A percentile compares a stretch with the other conserved stretches of the same genome.
Evolutionary conservation across 1,284 basidiomycete genomes (phyloP).

Genomic region (Ceratobasidium sp.): DNA sequence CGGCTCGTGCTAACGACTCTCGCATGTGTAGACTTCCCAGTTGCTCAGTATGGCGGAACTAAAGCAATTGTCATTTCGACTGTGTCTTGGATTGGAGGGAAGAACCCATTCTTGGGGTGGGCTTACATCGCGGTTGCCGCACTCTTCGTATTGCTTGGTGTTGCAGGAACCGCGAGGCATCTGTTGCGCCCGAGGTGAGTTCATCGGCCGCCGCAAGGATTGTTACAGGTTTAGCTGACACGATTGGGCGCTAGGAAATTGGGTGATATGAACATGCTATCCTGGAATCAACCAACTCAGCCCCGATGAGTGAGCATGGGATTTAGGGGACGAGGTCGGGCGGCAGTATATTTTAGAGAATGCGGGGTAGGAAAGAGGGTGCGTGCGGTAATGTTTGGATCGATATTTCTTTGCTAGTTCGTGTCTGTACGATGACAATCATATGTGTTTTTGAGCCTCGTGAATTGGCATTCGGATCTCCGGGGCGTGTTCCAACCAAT

Average conservation of each 20-base stretch:
- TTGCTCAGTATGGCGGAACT: slow-evolving; percentile 91
- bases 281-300: slow-evolving; percentile 77
- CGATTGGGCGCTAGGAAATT: slow-evolving; percentile 67
- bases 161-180: slow-evolving; percentile 92
- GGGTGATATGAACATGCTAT: slow-evolving; percentile 87
- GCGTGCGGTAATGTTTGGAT: slow-evolving; percentile 41
- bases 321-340: neutral
- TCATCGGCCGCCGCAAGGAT: slow-evolving; percentile 55
- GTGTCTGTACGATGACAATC: slow-evolving; percentile 40
- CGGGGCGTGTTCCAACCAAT: slow-evolving; percentile 19
- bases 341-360: slow-evolving; percentile 19
- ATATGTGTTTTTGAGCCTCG: slow-evolving; percentile 22
- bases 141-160: slow-evolving; percentile 89
- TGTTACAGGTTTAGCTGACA: slow-evolving; percentile 28
- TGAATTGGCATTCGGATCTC: slow-evolving; percentile 9
- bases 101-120: slow-evolving; percentile 97
- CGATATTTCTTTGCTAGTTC: slow-evolving; percentile 25
- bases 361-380: slow-evolving; percentile 4
- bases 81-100: slow-evolving; percentile 97
- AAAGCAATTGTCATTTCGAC: slow-evolving; percentile 98
- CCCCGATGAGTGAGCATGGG: slow-evolving; percentile 24
- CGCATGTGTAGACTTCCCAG: slow-evolving; percentile 85
- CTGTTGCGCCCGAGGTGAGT: slow-evolving; percentile 91
- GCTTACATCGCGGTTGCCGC: slow-evolving; percentile 93
- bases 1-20: slow-evolving; percentile 17